Evolutionary conservation across 1,284 basidiomycete species (phyloP), one percentile per base, ranked within the genome.

Genomic region (Moesziomyces antarcticus): DNA sequence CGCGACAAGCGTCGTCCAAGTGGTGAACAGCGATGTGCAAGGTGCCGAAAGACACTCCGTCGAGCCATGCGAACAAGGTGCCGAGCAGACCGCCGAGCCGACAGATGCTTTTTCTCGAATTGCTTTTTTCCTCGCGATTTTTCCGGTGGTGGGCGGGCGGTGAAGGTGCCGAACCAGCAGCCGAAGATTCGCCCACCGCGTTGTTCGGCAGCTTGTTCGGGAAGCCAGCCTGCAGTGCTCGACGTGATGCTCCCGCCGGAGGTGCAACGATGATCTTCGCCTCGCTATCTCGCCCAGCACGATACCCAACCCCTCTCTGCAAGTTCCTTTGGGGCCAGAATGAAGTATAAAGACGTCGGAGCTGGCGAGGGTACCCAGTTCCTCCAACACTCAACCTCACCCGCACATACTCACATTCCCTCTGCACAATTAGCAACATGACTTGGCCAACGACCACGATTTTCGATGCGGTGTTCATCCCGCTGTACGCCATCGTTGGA

Each of bases 401-500:
- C 11, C 30, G 3, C 30, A 33, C 30, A 8, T 11, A 33, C 30
- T 11, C 37, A 8, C 16, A 14, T 14, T n/a, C 33, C 8, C 14
- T 50, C 50, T 13, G 40, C 24, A 35, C 27, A 20, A 18, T 5
- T 5, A 30, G 3, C 27, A 50, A n/a, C 35, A 73, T 73, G 70
- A 65, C 60, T 3, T 69, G 61, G 56, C 56, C 70, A 35, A 60
- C 52, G 1, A 6, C 46, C 0, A 48, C 58, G n/a, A 53, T 75
- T 22, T 57, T 73, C 33, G 60, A 75, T 43, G 43, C 47, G 20
- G 49, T 59, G 43, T 73, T 75, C 41, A 62, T 75, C 41, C 73
- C 73, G 3, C 49, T 75, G 49, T 75, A 75, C 53, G 16, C 48
- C 14, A n/a, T 57, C 41, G 10, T 63, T 1, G 37, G 18, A 4